Conservation (phyloP, 1,284 basidiomycete species). For the Leccinum cinnamomeum region DNA sequence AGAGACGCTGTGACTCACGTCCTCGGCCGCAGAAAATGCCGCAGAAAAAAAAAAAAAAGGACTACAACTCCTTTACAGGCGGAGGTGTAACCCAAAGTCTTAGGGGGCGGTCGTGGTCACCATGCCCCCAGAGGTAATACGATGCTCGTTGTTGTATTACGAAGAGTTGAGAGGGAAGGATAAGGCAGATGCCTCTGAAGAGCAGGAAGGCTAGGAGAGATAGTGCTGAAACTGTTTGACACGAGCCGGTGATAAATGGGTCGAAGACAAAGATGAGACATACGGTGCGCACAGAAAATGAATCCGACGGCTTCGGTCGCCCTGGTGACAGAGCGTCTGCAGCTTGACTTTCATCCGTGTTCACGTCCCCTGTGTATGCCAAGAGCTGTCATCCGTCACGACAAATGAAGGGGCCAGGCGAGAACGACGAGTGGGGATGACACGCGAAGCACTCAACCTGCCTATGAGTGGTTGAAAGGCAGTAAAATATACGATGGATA, state of each 20-base stretch:
- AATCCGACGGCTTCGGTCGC: slow-evolving; percentile 20
- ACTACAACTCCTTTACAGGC: no score
- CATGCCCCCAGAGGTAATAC: slow-evolving; percentile 37
- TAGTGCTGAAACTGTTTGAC: slow-evolving; percentile 27
- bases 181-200: slow-evolving; percentile 30
- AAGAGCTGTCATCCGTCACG: no score
- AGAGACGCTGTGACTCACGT: slow-evolving; percentile 15
- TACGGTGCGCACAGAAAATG: slow-evolving; percentile 45
- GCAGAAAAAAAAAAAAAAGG: neutral
- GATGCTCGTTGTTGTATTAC: slow-evolving; percentile 31
- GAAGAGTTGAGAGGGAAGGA: slow-evolving; percentile 32
- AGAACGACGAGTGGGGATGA: slow-evolving; percentile 87
- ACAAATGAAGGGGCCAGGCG: slow-evolving; percentile 69
- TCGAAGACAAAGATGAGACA: neutral
- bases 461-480: no score
- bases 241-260: neutral
- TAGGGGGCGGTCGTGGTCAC: slow-evolving; percentile 22
- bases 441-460: no score
- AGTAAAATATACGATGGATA: no score
- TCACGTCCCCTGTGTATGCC: no score
- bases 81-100: slow-evolving; percentile 33
- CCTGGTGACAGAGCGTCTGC: no score
- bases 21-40: neutral
- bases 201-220: slow-evolving; percentile 31
- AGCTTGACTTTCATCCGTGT: no score